These are phyloP conservation scores for Cyclostephanos tholiformis DNA, from an alignment of 108 stramenopile species.

Conservation along the genomic window DNA sequence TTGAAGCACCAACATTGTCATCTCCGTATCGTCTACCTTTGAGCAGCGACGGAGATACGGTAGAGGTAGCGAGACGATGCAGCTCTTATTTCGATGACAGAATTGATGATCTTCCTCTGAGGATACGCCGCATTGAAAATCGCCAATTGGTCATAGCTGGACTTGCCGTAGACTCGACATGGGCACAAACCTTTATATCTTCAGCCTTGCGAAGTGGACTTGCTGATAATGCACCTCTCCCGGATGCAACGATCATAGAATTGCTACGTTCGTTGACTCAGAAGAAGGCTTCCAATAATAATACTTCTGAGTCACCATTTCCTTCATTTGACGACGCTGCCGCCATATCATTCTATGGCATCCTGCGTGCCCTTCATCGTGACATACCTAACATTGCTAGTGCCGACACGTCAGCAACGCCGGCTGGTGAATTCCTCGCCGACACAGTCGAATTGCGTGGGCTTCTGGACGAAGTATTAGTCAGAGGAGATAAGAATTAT, in stretches of 20 bases:
- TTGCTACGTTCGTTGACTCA: slow-evolving; percentile 31
- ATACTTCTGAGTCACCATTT: slow-evolving; percentile 15
- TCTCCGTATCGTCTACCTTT: slow-evolving; percentile 25
- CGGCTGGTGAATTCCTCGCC: slow-evolving; percentile 50
- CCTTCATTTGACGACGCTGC: slow-evolving; percentile 49
- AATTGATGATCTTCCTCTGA: slow-evolving; percentile 14
- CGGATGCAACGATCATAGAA: slow-evolving; percentile 42
- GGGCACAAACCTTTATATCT: slow-evolving; percentile 41
- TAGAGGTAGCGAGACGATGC: slow-evolving; percentile 21
- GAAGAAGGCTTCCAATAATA: slow-evolving; percentile 13
- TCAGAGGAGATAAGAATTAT: slow-evolving; percentile 56
- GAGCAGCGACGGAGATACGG: slow-evolving; percentile 38
- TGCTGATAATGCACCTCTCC: slow-evolving; percentile 22
- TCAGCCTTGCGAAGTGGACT: slow-evolving; percentile 34
- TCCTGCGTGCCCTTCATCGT: slow-evolving; percentile 57
- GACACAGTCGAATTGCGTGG: slow-evolving; percentile 64
- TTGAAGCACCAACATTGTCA: slow-evolving; percentile 22
- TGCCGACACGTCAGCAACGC: slow-evolving; percentile 31
- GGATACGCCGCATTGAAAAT: slow-evolving; percentile 35
- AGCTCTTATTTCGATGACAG: slow-evolving; percentile 20
- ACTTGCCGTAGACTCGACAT: slow-evolving; percentile 36
- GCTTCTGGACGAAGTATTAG: slow-evolving; percentile 64
- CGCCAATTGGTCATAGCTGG: slow-evolving; percentile 34
- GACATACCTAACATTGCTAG: slow-evolving; percentile 46
- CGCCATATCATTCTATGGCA: slow-evolving; percentile 61